Evolutionary conservation across 2,329 filamentous ascomycete species (phyloP).

Genomic region (Colletotrichum australisinense): DNA sequence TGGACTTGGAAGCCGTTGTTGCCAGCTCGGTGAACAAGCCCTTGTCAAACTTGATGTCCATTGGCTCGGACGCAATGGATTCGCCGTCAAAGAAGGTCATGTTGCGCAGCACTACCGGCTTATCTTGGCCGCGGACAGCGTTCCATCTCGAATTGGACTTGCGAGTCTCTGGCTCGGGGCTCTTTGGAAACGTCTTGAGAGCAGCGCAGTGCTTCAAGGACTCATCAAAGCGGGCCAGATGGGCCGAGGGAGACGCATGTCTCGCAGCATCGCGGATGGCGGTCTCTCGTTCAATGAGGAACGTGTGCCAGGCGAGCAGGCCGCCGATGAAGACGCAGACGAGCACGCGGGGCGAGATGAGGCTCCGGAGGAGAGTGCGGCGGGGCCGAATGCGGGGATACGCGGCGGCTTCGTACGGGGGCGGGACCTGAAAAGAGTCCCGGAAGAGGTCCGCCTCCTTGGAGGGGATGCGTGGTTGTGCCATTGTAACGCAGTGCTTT

Average conservation of each 20-base stretch:
- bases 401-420: conserved; percentile 31
- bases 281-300: conserved; percentile 29
- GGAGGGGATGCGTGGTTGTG: neutral
- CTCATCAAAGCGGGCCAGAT: conserved; percentile 24
- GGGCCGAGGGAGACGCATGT: conserved; percentile 24
- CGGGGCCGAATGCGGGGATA: conserved; percentile 28
- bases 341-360: conserved; percentile 19
- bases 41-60: conserved; percentile 52
- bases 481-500: conserved; percentile 11
- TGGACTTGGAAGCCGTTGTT: conserved; percentile 32
- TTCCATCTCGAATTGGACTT: conserved; percentile 54
- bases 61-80: conserved; percentile 41
- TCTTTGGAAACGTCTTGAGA: conserved; percentile 27
- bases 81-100: conserved; percentile 57
- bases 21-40: conserved; percentile 49
- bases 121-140: conserved; percentile 48
- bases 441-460: conserved; percentile 17
- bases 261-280: conserved; percentile 11
- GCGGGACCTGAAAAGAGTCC: conserved; percentile 23
- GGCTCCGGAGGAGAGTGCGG: conserved; percentile 14
- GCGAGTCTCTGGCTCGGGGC: conserved; percentile 18
- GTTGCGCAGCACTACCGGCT: conserved; percentile 51
- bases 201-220: conserved; percentile 29
- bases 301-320: conserved; percentile 24
- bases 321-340: conserved; percentile 14